Evolutionary conservation across 108 stramenopile species (phyloP).

Genomic region (Heterococcus sp.): DNA sequence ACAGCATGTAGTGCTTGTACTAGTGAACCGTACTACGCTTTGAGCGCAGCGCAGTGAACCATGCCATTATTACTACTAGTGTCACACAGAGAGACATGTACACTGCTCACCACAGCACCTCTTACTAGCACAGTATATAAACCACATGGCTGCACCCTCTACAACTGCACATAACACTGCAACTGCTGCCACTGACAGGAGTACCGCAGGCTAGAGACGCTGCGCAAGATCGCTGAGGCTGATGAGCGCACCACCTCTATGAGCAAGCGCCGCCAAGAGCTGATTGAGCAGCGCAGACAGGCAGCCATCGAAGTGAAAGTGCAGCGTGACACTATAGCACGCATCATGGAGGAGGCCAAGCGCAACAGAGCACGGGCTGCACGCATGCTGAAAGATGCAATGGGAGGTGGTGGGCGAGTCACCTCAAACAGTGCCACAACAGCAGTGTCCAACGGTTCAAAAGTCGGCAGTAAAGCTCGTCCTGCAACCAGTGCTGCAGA

Average conservation of each 20-base stretch:
- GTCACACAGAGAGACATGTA: too few species aligned
- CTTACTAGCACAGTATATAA: too few species aligned
- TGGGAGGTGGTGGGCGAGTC: not conserved
- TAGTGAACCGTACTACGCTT: too few species aligned
- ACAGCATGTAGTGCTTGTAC: too few species aligned
- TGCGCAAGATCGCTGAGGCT: slow-evolving; percentile 61
- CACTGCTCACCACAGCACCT: too few species aligned
- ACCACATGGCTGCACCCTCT: not conserved
- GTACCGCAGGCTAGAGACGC: slow-evolving; percentile 64
- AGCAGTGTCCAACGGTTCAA: not conserved
- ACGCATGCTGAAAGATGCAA: not conserved
- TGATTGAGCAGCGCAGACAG: slow-evolving; percentile 53
- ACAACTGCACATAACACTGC: too few species aligned
- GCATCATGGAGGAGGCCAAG: slow-evolving; percentile 52
- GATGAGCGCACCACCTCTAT: slow-evolving; percentile 59
- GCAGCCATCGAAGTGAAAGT: slow-evolving; percentile 49
- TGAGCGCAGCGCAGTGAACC: too few species aligned
- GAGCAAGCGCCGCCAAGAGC: slow-evolving; percentile 48
- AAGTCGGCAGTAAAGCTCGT: not conserved
- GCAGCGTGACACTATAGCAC: slow-evolving; percentile 47
- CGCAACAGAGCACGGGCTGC: slow-evolving; percentile 32
- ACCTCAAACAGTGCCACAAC: not conserved
- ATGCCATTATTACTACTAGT: too few species aligned
- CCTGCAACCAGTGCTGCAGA: not conserved
- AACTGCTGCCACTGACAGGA: too few species aligned